These are phyloP conservation scores for Reutealis trisperma DNA, from an alignment of 345 rosid genomes.

Conservation along the genomic window DNA sequence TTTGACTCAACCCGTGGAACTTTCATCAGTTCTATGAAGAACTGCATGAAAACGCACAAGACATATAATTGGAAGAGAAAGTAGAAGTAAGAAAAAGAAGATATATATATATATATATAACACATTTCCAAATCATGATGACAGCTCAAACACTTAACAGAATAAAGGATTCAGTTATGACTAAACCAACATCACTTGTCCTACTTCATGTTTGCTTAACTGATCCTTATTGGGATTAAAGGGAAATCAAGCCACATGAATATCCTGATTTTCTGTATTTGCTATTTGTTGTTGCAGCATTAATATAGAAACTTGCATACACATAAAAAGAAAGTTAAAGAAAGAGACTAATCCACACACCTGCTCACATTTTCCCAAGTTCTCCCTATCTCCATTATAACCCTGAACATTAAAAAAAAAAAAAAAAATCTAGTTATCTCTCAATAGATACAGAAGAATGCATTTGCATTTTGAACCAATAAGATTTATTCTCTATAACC, in stretches of 20 bases:
- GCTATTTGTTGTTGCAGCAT: not conserved
- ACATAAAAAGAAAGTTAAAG: not conserved
- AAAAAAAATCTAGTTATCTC: not conserved
- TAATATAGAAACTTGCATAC: not conserved
- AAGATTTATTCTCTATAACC: not conserved
- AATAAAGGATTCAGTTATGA: not conserved
- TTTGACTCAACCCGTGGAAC: constrained; percentile 82
- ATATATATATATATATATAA: not conserved
- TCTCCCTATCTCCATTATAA: constrained; percentile 59
- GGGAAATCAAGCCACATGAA: not conserved
- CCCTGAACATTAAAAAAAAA: constrained; percentile 38
- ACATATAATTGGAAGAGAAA: constrained; percentile 16
- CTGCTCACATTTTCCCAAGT: constrained; percentile 84
- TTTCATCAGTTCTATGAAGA: constrained; percentile 77
- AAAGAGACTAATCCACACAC: constrained; percentile 36
- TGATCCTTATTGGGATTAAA: not conserved
- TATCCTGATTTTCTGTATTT: not conserved
- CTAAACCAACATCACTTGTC: not conserved
- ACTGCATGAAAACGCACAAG: constrained; percentile 45
- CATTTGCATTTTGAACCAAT: not conserved
- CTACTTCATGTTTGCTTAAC: not conserved
- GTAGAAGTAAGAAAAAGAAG: not conserved
- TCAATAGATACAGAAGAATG: not conserved
- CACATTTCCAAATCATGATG: not conserved
- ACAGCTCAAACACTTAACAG: not conserved